These are phyloP conservation scores for Fagus sylvatica DNA, from an alignment of 306 rosid species.

Conservation along the genomic window DNA sequence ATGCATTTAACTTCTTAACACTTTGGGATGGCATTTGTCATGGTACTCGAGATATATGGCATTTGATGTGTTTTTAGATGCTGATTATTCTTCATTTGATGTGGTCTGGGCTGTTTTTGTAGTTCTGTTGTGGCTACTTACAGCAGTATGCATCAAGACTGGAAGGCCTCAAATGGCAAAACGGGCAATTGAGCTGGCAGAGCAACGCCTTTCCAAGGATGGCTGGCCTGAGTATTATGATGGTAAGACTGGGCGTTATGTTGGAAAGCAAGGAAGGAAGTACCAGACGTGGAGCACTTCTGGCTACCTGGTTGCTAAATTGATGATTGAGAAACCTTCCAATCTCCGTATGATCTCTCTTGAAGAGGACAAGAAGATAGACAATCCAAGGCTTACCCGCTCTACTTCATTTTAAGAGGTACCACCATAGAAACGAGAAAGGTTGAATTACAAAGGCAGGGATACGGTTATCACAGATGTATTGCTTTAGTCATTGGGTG, in stretches of 20 bases:
- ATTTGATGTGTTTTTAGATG: too few relatives aligned
- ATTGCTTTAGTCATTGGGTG: too few relatives aligned
- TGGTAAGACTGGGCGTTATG: conserved; percentile 18
- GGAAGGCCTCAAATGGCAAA: conserved; percentile 17
- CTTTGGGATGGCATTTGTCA: too few relatives aligned
- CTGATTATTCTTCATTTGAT: too few relatives aligned
- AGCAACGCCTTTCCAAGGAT: conserved; percentile 23
- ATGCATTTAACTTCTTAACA: too few relatives aligned
- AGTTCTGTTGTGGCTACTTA: conserved; percentile 29
- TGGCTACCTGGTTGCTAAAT: conserved; percentile 24
- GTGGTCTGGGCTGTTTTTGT: background rate
- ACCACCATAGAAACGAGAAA: background rate
- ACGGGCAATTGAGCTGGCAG: conserved; percentile 23
- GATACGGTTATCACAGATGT: background rate
- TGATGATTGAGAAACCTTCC: conserved; percentile 27
- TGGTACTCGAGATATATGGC: too few relatives aligned
- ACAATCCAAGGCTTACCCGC: conserved; percentile 6
- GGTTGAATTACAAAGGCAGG: background rate
- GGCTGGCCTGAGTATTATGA: conserved; percentile 29
- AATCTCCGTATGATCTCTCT: conserved; percentile 11
- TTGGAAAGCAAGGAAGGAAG: conserved; percentile 29
- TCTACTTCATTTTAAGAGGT: conserved; percentile 1
- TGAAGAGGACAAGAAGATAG: conserved; percentile 15
- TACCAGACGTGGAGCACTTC: conserved; percentile 24
- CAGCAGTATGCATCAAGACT: conserved; percentile 20